Conservation (phyloP, 345 rosid species). For the Salix suchowensis region DNA sequence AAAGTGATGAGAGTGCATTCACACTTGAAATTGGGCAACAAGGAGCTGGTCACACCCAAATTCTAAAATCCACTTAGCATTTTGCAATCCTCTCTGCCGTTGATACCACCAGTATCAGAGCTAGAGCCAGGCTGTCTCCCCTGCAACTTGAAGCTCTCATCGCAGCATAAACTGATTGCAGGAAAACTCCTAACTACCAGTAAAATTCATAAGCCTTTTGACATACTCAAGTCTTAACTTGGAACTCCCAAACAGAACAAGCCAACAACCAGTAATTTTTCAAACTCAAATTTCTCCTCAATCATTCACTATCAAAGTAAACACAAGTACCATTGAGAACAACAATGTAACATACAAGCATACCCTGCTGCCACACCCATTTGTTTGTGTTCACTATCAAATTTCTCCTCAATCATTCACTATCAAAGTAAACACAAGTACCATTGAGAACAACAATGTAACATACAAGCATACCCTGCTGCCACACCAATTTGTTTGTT, state of each 20-base stretch:
- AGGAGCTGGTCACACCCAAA: background rate
- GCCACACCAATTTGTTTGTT: background rate
- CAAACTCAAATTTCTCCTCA: background rate
- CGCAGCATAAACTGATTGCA: background rate
- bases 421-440: background rate
- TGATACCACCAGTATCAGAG: background rate
- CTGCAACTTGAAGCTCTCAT: background rate
- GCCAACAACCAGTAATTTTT: background rate
- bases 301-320: background rate
- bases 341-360: background rate
- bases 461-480: background rate
- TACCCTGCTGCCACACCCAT: background rate
- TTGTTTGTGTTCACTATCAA: background rate
- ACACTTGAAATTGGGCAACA: background rate
- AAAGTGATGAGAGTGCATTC: background rate
- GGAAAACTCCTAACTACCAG: background rate
- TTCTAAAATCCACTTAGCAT: background rate
- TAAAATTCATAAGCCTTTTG: background rate
- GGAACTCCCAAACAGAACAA: background rate
- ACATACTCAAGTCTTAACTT: background rate
- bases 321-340: background rate
- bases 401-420: too few species aligned
- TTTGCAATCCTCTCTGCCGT: background rate
- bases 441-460: background rate
- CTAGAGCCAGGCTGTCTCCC: background rate